Evolutionary conservation across 768 basidiomycete species (phyloP).

Genomic region (Agaricus sinodeliciosus): DNA sequence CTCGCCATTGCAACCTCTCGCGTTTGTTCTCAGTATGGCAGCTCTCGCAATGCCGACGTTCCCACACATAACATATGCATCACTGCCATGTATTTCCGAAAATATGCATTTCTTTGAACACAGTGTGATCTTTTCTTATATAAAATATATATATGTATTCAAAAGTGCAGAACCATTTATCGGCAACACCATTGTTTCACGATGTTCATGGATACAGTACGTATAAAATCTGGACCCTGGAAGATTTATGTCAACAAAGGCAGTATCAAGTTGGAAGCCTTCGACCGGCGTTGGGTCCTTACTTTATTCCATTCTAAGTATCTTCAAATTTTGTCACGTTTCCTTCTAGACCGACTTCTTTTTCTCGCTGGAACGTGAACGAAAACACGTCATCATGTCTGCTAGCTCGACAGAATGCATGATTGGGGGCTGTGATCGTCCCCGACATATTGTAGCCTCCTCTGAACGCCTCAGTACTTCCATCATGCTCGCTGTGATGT

Average conservation of each 20-base stretch:
- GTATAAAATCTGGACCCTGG: background rate
- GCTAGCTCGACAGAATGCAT: background rate
- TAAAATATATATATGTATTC: too few species aligned
- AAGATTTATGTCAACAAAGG: background rate
- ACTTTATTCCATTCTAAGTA: background rate
- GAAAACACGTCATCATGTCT: background rate
- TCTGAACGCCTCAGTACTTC: background rate
- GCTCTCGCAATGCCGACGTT: too few species aligned
- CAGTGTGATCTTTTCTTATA: too few species aligned
- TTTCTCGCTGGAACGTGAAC: background rate
- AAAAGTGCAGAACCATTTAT: too few species aligned
- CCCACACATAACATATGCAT: too few species aligned
- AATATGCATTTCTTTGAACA: too few species aligned
- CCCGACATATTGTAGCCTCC: background rate
- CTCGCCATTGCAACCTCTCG: background rate
- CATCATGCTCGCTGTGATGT: constrained; percentile 4
- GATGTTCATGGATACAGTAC: background rate
- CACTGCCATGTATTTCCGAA: too few species aligned
- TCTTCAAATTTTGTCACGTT: background rate
- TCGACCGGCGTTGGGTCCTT: background rate
- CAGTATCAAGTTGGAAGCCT: too few species aligned
- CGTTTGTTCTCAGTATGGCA: background rate
- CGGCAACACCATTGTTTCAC: background rate
- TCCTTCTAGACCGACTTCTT: constrained; percentile 5
- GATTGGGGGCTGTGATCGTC: constrained; percentile 1